Conservation (phyloP, 1,284 basidiomycete genomes). For the Austroboletus novae-zelandiae region DNA sequence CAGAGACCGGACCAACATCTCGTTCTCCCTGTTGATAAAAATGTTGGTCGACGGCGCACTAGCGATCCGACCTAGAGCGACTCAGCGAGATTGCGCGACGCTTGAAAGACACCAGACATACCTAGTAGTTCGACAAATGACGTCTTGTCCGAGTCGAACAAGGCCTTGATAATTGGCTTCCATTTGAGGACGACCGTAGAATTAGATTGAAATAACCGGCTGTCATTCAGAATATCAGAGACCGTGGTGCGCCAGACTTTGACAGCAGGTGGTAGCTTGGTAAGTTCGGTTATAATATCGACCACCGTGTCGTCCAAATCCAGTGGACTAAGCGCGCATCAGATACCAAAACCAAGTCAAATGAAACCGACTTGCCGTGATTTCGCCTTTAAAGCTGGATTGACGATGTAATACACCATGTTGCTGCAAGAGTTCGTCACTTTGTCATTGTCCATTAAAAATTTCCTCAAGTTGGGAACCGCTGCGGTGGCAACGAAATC, state of each 20-base stretch:
- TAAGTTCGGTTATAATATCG: conserved; percentile 75
- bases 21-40: conserved; percentile 93
- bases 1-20: conserved; percentile 85
- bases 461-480: conserved; percentile 76
- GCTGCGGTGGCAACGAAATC: conserved; percentile 69
- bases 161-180: conserved; percentile 74
- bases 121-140: conserved; percentile 83
- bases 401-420: conserved; percentile 84
- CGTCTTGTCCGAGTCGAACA: conserved; percentile 88
- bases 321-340: conserved; percentile 50
- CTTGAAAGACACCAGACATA: conserved; percentile 34
- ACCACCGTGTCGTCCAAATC: conserved; percentile 69
- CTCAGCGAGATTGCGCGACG: conserved; percentile 9
- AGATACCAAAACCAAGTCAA: neutral
- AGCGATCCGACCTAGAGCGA: conserved; percentile 67
- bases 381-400: conserved; percentile 75
- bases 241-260: conserved; percentile 87
- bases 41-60: conserved; percentile 92
- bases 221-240: conserved; percentile 81
- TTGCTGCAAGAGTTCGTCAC: conserved; percentile 76
- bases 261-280: conserved; percentile 71
- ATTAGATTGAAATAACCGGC: conserved; percentile 79
- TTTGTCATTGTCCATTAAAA: conserved; percentile 86
- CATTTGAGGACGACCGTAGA: conserved; percentile 61
- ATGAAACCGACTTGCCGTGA: conserved; percentile 46